Evolutionary conservation across 306 rosid species (phyloP), one percentile per base, ranked within the genome.

Genomic region (Prunus mume): DNA sequence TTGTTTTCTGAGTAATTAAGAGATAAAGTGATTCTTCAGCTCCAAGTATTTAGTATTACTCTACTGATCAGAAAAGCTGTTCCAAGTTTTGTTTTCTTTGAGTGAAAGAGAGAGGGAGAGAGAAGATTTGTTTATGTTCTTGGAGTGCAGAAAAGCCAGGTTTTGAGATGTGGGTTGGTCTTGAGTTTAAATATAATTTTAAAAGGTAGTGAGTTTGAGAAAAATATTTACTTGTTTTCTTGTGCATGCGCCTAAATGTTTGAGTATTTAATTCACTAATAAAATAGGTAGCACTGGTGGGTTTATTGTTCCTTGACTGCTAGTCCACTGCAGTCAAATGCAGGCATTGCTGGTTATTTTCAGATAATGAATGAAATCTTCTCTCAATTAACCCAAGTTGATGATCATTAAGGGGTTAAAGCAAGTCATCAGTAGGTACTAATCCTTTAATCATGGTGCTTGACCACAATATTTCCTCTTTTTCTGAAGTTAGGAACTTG

Each of bases 111-210:
- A 79, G 85, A 81, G 72, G 78, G 68, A 38, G 32, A 71, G 32
- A 65, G 46, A 22, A 65, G 22, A 28, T 63, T 34, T 68, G 24
- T 71, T 49, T 60, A 55, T 57, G 32, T 56, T 54, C 63, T 79
- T 70, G 69, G 85, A 57, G 76, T 72, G 81, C 76, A 69, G 78
- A 78, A 86, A 79, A 79, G 90, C 91, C 93, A 79, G 87, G 85
- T 80, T 80, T 79, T 82, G 65, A 76, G 85, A 88, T 65, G 73
- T 76, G 78, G 56, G 73, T 67, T 78, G 82, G 77, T 80, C 77
- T 79, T 56, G 11, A 79, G 45, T 77, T 81, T 68, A 43, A 81
- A 63, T 47, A 78, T 84, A 58, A 55, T 77, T 69, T 38, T 65
- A 51, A 74, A 43, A 68, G 79, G 65, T 20, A 52, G 55, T 24